Evolutionary conservation across 352 stramenopile species (phyloP).

Genomic region (Phytopythium chamaehyphon): DNA sequence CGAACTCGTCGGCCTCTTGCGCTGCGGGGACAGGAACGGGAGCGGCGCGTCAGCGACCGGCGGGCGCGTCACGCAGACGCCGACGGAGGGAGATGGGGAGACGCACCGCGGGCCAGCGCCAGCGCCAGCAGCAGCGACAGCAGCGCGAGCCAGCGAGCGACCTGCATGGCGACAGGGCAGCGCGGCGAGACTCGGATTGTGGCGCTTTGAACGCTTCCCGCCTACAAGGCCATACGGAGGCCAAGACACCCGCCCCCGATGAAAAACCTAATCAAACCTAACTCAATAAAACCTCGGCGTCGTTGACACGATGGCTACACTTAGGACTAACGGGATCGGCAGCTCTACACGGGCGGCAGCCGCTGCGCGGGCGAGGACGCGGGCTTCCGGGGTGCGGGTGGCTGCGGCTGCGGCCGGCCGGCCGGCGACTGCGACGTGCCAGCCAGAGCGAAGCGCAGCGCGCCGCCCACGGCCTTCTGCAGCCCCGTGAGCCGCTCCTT

Average conservation of each 20-base stretch:
- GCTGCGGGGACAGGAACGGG: no score
- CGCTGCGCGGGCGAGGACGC: conserved; percentile 35
- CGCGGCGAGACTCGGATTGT: no score
- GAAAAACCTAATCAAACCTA: no score
- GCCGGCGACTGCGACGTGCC: conserved; percentile 17
- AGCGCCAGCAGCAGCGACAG: conserved; percentile 25
- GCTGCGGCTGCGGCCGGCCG: conserved; percentile 14
- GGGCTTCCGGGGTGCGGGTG: conserved; percentile 21
- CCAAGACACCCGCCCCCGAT: no score
- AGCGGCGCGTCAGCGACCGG: no score
- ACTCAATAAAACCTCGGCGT: no score
- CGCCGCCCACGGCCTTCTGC: conserved; percentile 58
- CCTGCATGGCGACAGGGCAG: conserved; percentile 4
- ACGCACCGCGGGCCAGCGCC: conserved; percentile 20
- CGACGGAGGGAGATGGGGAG: no score
- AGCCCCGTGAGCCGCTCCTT: conserved; percentile 56
- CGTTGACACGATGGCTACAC: no score
- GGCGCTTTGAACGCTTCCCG: no score
- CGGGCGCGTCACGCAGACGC: no score
- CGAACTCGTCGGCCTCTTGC: conserved; percentile 48
- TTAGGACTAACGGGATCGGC: not conserved
- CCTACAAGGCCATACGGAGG: no score
- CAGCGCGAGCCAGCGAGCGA: conserved; percentile 27
- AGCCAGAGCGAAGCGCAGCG: conserved; percentile 47
- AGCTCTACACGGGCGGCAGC: conserved; percentile 68